Base-by-base conservation (phyloP, 805 yeast species). In the Suhomyces xylopsoci region DNA sequence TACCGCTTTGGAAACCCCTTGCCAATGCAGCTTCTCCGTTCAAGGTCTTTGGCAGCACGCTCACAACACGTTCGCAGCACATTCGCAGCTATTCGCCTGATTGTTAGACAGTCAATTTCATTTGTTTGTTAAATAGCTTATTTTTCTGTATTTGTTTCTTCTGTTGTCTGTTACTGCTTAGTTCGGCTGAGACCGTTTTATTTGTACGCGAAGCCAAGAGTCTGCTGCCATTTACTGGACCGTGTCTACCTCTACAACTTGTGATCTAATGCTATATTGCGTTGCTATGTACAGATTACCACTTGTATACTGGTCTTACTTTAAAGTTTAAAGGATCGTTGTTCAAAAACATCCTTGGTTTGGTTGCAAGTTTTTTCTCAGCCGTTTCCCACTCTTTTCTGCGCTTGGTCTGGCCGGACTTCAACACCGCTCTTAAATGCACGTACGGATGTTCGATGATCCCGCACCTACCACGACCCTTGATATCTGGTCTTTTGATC, bases 381-480 rank as follows among this genome's bases (percentile, higher is more conserved):
- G 76, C 69, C 55, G 76, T 71, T 64, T 88, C 96, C 74, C 80
- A 81, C 14, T 74, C 80, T 50, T 81, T 63, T 68, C 96, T 80
- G 55, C 73, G 66, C 62, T 77, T 72, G 12, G 96, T 88, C 58
- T 81, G 82, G 45, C 81, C 78, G 4, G 90, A 80, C 66, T 84
- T 87, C 53, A 93, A 75, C 53, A 93, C 78, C 45, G 89, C 88
- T 72, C 87, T 83, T 30, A 92, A 83, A 69, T 93, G 96, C 49
- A 90, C 84, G 66, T 81, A 87, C 55, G 88, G 83, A 63, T 89
- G 94, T 30, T 78, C 80, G 48, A 88, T 80, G 52, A 88, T 71
- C 66, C 98, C 98, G 19, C 81, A 78, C 69, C 97, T 83, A 58
- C 97, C 97, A 74, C 98, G 84, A 58, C 94, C 97, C 74, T 90